Conservation (phyloP, 1,284 basidiomycete species). For the Porodaedalea pini region DNA sequence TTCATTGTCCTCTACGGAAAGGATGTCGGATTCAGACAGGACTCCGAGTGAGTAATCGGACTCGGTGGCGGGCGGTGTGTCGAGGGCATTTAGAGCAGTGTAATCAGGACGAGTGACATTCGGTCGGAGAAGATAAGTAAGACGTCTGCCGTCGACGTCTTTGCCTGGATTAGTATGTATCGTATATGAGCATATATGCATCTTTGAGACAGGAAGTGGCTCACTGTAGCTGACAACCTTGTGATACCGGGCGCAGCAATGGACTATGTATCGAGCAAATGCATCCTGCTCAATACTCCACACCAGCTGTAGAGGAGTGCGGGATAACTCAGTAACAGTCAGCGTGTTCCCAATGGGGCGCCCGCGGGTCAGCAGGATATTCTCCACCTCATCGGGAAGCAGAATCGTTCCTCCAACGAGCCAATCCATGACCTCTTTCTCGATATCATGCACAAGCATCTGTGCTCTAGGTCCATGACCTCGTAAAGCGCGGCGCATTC, state of each 20-base stretch:
- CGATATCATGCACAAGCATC: constrained; percentile 59
- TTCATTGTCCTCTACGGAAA: constrained; percentile 37
- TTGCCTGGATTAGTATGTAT: constrained; percentile 49
- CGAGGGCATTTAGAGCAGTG: constrained; percentile 40
- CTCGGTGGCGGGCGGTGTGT: constrained; percentile 73
- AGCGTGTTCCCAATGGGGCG: constrained; percentile 48
- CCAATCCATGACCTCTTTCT: constrained; percentile 63
- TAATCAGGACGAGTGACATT: constrained; percentile 61
- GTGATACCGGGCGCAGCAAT: constrained; percentile 76
- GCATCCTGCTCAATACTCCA: constrained; percentile 67
- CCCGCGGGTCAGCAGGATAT: constrained; percentile 35
- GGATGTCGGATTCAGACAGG: constrained; percentile 46
- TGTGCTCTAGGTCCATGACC: constrained; percentile 57
- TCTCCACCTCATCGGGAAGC: constrained; percentile 41
- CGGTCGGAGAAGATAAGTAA: constrained; percentile 76
- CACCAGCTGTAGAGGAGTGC: constrained; percentile 62
- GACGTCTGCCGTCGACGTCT: constrained; percentile 54
- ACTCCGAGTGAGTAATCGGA: constrained; percentile 34
- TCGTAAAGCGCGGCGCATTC: constrained; percentile 64
- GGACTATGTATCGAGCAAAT: constrained; percentile 74
- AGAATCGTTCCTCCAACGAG: constrained; percentile 55
- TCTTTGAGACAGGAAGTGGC: constrained; percentile 30
- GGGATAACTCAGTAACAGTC: constrained; percentile 57
- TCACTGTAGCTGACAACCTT: constrained; percentile 75
- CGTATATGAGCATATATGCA: constrained; percentile 4